Evolutionary conservation across 495 filamentous ascomycete genomes (phyloP), one percentile per base, ranked within the genome.

Genomic region (Hapsidospora chrysogenum): DNA sequence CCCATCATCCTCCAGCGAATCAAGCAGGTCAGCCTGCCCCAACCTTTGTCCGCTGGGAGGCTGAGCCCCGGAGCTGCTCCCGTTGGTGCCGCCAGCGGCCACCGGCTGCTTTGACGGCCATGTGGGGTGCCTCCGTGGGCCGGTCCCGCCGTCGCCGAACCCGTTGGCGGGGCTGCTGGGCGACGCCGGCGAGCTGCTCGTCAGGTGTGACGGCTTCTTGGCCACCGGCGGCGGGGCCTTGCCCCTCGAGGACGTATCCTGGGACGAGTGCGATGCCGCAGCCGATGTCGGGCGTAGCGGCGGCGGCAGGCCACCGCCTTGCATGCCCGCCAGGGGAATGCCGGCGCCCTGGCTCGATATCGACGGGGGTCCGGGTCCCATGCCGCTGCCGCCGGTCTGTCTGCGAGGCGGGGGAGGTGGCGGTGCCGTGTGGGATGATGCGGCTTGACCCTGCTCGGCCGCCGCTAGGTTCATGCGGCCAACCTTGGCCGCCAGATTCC

Each of bases 151-250:
- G n/a, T n/a, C n/a, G n/a, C n/a, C n/a, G n/a, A n/a, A n/a, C n/a
- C n/a, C n/a, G n/a, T n/a, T n/a, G n/a, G n/a, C n/a, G n/a, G n/a
- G n/a, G n/a, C n/a, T n/a, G n/a, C n/a, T n/a, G n/a, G n/a, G n/a
- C n/a, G n/a, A n/a, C n/a, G n/a, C n/a, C n/a, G n/a, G n/a, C n/a
- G n/a, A n/a, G n/a, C n/a, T n/a, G n/a, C n/a, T 49, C 9, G 45
- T 49, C 10, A 72, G 57, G 44, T 70, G 64, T 4, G 63, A 55
- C 1, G 68, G 68, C 38, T 72, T 72, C 34, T 54, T 56, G 3
- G 63, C 66, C 31, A 72, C 53, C 0, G 68, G 66, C n/a, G 68
- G 68, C 10, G 64, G 47, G 0, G 52, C 46, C 43, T 63, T 69
- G 9, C 29, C 37, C 11, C 19, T 25, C 18, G 28, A 33, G 29